Percentiles rank a stretch among this genome's conserved stretches.
phyloP scores from a whole-genome alignment of 2,329 filamentous ascomycete species.

The Graphilbum fragrans region DNA sequence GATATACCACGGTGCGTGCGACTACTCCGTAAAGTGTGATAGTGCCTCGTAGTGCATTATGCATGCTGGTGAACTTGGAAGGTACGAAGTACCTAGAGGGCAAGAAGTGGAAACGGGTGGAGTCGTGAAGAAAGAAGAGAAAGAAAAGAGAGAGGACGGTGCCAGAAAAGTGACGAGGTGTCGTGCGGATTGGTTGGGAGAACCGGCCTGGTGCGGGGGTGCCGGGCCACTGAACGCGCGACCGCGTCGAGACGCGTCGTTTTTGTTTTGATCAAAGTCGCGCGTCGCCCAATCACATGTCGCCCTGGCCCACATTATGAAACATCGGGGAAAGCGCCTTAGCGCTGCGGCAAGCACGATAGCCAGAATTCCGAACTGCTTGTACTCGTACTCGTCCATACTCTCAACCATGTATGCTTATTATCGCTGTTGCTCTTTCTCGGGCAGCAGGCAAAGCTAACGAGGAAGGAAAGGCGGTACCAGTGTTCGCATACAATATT shows the following conservation, averaged over 20 bases:
- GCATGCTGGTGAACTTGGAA: too few relatives aligned
- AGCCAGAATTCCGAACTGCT: too few relatives aligned
- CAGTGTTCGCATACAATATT: too few relatives aligned
- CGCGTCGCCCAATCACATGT: slow-evolving; percentile 9
- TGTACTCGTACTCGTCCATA: too few relatives aligned
- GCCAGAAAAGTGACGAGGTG: not conserved
- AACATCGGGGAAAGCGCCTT: not conserved
- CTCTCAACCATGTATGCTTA: too few relatives aligned
- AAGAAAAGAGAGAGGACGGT: not conserved
- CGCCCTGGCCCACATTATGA: slow-evolving; percentile 1
- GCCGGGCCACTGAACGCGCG: slow-evolving; percentile 5
- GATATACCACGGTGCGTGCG: too few relatives aligned
- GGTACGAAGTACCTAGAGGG: not conserved
- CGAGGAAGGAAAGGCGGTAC: too few relatives aligned
- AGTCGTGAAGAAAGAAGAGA: not conserved
- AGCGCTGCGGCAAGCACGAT: too few relatives aligned
- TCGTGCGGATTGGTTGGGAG: slow-evolving; percentile 1
- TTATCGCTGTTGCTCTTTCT: too few relatives aligned
- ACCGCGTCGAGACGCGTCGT: slow-evolving; percentile 9
- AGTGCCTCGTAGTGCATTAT: too few relatives aligned
- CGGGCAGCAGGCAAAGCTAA: too few relatives aligned
- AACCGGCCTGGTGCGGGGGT: not conserved
- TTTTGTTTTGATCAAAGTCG: slow-evolving; percentile 10
- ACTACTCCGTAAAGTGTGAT: too few relatives aligned
- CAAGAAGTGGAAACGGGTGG: not conserved